These are phyloP conservation scores for Xylaria sp. DNA, from an alignment of 2,329 filamentous ascomycete species.

Conservation along the genomic window DNA sequence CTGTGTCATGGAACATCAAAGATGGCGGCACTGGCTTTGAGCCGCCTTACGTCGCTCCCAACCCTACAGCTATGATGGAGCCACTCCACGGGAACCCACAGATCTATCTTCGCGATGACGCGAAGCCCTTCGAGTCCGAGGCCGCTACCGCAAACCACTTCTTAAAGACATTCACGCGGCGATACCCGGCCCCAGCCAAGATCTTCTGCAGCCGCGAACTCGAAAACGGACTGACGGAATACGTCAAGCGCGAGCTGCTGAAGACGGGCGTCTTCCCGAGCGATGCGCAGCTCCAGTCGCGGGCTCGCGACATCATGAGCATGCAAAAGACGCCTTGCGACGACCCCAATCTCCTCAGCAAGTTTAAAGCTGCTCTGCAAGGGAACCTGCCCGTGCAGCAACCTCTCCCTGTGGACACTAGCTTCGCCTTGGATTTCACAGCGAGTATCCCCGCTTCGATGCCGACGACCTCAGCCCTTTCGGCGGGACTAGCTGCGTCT, in stretches of 20 bases:
- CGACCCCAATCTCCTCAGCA: conserved; percentile 62
- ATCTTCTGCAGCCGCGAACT: conserved; percentile 70
- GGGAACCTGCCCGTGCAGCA: conserved; percentile 27
- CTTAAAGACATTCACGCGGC: conserved; percentile 57
- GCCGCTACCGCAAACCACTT: conserved; percentile 61
- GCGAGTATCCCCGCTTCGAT: conserved; percentile 20
- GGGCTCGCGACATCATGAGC: conserved; percentile 62
- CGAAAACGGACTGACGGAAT: conserved; percentile 64
- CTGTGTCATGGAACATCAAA: conserved; percentile 58
- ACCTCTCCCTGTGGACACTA: conserved; percentile 6
- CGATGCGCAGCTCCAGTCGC: conserved; percentile 60
- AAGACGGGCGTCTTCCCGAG: conserved; percentile 57
- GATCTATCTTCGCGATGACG: conserved; percentile 52
- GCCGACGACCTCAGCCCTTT: conserved; percentile 31
- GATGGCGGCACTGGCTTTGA: conserved; percentile 66
- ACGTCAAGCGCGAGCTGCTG: conserved; percentile 57
- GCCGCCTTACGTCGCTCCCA: conserved; percentile 64
- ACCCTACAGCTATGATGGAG: conserved; percentile 50
- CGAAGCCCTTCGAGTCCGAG: conserved; percentile 57
- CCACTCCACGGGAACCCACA: conserved; percentile 51
- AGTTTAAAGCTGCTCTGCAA: conserved; percentile 63
- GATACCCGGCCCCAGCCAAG: conserved; percentile 59
- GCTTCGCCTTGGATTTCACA: conserved; percentile 28
- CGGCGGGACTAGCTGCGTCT: conserved; percentile 30
- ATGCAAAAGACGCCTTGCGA: conserved; percentile 64